phyloP scores from a whole-genome alignment of 352 stramenopile genomes.

The Albugo laibachii region DNA sequence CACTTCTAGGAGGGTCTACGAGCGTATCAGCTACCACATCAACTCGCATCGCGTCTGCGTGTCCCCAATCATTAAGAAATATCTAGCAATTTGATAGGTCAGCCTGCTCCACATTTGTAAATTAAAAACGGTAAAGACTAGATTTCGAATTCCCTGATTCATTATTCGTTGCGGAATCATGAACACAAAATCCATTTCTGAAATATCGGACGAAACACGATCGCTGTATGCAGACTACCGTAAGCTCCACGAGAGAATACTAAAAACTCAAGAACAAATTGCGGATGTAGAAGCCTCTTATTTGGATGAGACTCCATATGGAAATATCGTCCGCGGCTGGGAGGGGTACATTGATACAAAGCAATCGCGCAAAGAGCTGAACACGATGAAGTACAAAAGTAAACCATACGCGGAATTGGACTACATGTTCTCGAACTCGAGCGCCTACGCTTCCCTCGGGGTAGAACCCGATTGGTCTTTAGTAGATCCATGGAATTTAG shows the following conservation, averaged over 20 bases:
- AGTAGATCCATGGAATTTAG: too few species aligned
- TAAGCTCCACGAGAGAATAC: slow-evolving; percentile 43
- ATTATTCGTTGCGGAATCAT: too few species aligned
- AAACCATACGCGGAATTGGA: slow-evolving; percentile 60
- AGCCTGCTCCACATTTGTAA: too few species aligned
- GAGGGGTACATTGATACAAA: slow-evolving; percentile 75
- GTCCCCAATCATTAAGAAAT: too few species aligned
- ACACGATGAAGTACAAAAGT: slow-evolving; percentile 40
- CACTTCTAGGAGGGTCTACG: slow-evolving; percentile 24
- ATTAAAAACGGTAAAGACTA: too few species aligned
- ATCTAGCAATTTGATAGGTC: too few species aligned
- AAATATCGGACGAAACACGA: slow-evolving; percentile 45
- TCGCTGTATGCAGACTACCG: slow-evolving; percentile 48
- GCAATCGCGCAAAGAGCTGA: slow-evolving; percentile 44
- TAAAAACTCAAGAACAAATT: slow-evolving; percentile 54
- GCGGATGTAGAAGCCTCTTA: slow-evolving; percentile 60
- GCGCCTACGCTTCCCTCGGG: slow-evolving; percentile 32
- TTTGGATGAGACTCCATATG: slow-evolving; percentile 63
- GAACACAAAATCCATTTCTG: not conserved
- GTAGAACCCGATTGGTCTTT: slow-evolving; percentile 12
- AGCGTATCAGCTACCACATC: too few species aligned
- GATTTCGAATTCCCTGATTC: too few species aligned
- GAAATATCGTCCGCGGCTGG: slow-evolving; percentile 77
- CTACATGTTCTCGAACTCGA: slow-evolving; percentile 62
- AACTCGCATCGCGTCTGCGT: too few species aligned